Percentiles rank a stretch among this genome's conserved stretches.
Evolutionary conservation across 2,329 filamentous ascomycete species (phyloP).

Genomic region (Fusarium sp.): DNA sequence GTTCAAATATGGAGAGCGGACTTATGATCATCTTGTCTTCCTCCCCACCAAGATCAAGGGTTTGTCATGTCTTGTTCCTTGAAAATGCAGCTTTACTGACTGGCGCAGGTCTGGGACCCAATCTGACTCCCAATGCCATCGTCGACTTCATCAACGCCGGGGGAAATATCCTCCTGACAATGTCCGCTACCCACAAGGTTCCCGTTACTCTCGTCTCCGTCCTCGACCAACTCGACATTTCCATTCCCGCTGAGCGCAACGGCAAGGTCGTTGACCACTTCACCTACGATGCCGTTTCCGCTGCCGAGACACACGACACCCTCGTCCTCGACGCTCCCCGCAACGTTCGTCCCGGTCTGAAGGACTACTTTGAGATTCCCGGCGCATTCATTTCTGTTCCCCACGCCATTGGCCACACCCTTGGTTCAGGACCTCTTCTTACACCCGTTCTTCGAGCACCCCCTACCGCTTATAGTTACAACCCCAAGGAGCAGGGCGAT

Average conservation of each 20-base stretch:
- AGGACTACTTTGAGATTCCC: constrained; percentile 75
- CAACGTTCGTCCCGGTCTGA: constrained; percentile 72
- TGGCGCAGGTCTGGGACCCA: constrained; percentile 79
- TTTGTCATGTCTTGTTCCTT: constrained; percentile 48
- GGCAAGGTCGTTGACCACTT: constrained; percentile 94
- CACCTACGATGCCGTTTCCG: constrained; percentile 82
- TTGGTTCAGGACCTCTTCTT: constrained; percentile 81
- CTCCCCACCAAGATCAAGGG: constrained; percentile 92
- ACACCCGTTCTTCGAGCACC: constrained; percentile 85
- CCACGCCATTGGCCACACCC: constrained; percentile 78
- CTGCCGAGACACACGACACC: constrained; percentile 87
- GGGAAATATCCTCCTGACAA: constrained; percentile 88
- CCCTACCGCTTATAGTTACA: constrained; percentile 89
- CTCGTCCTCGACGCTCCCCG: constrained; percentile 78
- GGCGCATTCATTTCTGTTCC: constrained; percentile 79
- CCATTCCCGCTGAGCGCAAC: constrained; percentile 85
- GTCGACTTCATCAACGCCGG: constrained; percentile 91
- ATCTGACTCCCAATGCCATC: constrained; percentile 84
- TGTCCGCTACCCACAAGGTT: constrained; percentile 76
- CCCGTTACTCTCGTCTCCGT: constrained; percentile 79
- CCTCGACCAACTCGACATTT: constrained; percentile 88
- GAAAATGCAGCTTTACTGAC: constrained; percentile 13
- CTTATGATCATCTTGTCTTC: constrained; percentile 90
- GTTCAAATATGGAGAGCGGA: constrained; percentile 86
- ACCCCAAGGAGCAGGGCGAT: constrained; percentile 84